Evolutionary conservation across 768 basidiomycete genomes (phyloP), one percentile per base, ranked within the genome.

Genomic region (Tephrocybe rancida): DNA sequence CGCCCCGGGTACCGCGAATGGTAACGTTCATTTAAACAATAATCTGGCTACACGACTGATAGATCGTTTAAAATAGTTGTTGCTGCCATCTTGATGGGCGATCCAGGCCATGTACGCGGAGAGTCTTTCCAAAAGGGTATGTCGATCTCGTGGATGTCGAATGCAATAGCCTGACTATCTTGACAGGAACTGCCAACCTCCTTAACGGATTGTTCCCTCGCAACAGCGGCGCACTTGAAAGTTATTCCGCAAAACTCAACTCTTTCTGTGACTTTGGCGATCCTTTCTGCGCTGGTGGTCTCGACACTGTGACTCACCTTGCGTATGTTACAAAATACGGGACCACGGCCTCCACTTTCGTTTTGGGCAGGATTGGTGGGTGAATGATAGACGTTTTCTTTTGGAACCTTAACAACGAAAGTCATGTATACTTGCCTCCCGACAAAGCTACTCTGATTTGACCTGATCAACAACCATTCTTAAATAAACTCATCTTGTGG

Each of bases 51-150:
- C 19, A n/a, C 18, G 5, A 9, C 34, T 48, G 13, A 39, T 19
- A 1, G 14, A 7, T 5, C 16, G 19, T 21, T 29, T 9, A 29
- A 24, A 24, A 45, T 39, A 68, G 67, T 68, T 19, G 59, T 56
- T 18, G 67, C 67, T 21, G 60, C 65, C 8, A 56, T 66, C 38
- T 61, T 64, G 44, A 58, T 68, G 60, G 67, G 65, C 38, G 67
- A 66, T 44, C 65, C 65, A 6, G 64, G 65, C 34, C 64, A 65
- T 32, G 65, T 68, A 37, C 59, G 58, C 3, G 54, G 53, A 14
- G 62, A 66, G 48, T 53, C 61, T 13, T 68, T 64, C 56, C 62
- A 68, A 58, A 58, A 57, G 38, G 65, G 67, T 48, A 25, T 47
- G 24, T 11, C 16, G 3, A 18, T 24, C 34, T 22, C 19, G 11